These are phyloP conservation scores for Linnemannia exigua DNA, from an alignment of 192 early-diverging fungal genomes.

Conservation along the genomic window DNA sequence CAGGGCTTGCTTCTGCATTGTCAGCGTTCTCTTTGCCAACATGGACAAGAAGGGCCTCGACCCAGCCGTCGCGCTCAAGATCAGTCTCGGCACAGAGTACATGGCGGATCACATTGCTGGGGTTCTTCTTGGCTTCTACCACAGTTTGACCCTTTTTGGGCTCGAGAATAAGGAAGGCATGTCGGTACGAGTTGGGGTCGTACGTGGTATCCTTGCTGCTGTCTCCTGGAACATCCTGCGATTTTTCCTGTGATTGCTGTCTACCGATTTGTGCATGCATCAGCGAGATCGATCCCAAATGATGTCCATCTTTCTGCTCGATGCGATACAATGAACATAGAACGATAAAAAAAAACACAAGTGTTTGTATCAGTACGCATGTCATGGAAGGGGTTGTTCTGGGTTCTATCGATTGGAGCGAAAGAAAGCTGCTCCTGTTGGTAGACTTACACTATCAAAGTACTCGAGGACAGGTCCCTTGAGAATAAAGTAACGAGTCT, in stretches of 20 bases:
- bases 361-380: slow-evolving; percentile 1
- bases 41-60: slow-evolving; percentile 74
- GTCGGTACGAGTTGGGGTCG: slow-evolving; percentile 79
- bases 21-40: slow-evolving; percentile 46
- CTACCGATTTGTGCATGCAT: slow-evolving; percentile 79
- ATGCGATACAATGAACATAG: background rate
- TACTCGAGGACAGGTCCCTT: slow-evolving; percentile 81
- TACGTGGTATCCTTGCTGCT: slow-evolving; percentile 37
- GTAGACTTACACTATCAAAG: slow-evolving; percentile 76
- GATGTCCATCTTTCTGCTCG: slow-evolving; percentile 76
- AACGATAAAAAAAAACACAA: slow-evolving; percentile 23
- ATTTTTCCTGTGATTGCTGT: slow-evolving; percentile 59
- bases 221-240: slow-evolving; percentile 26
- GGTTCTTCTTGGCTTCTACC: slow-evolving; percentile 43
- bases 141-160: slow-evolving; percentile 74
- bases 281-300: slow-evolving; percentile 82
- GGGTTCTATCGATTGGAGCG: background rate
- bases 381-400: background rate
- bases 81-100: slow-evolving; percentile 94
- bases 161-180: slow-evolving; percentile 92
- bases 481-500: slow-evolving; percentile 89
- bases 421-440: background rate
- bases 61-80: slow-evolving; percentile 92
- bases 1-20: background rate
- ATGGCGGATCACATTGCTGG: slow-evolving; percentile 66